phyloP scores from a whole-genome alignment of 441 rosid genomes.

The Gossypium gossypioides region DNA sequence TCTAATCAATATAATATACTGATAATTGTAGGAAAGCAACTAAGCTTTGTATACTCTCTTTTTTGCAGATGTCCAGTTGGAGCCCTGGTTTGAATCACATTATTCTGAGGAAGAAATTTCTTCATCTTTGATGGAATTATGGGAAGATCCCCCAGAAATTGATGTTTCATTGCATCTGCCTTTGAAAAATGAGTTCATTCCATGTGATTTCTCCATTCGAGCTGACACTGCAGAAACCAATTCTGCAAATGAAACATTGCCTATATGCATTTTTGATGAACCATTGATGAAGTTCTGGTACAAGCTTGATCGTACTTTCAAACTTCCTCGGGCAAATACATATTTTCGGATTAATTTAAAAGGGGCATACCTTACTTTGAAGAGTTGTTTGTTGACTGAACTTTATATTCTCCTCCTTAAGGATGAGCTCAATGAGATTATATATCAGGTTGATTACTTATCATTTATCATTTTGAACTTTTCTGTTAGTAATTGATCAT shows the following conservation, averaged over 20 bases:
- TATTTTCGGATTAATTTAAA: conserved; percentile 78
- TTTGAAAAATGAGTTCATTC: conserved; percentile 72
- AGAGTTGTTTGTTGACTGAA: conserved; percentile 72
- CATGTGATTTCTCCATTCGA: conserved; percentile 67
- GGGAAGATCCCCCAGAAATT: conserved; percentile 73
- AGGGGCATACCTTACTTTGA: conserved; percentile 59
- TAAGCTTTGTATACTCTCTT: conserved; percentile 3
- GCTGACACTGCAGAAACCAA: conserved; percentile 29
- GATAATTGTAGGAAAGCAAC: neutral
- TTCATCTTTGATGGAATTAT: conserved; percentile 52
- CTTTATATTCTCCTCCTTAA: conserved; percentile 75
- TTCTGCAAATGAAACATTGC: conserved; percentile 31
- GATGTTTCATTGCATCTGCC: conserved; percentile 68
- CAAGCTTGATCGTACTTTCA: conserved; percentile 77
- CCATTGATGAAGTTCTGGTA: conserved; percentile 83
- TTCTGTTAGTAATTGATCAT: conserved; percentile 10
- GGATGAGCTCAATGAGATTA: conserved; percentile 80
- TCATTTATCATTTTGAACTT: neutral
- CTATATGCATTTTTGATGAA: conserved; percentile 65
- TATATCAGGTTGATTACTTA: conserved; percentile 65
- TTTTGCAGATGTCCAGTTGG: conserved; percentile 52
- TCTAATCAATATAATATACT: neutral
- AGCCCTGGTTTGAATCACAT: conserved; percentile 87
- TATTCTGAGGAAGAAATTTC: conserved; percentile 71
- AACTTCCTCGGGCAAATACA: conserved; percentile 78